Percentiles rank a stretch among this genome's conserved stretches.
phyloP scores from a whole-genome alignment of 768 basidiomycete species.

The Tulasnella sp. region DNA sequence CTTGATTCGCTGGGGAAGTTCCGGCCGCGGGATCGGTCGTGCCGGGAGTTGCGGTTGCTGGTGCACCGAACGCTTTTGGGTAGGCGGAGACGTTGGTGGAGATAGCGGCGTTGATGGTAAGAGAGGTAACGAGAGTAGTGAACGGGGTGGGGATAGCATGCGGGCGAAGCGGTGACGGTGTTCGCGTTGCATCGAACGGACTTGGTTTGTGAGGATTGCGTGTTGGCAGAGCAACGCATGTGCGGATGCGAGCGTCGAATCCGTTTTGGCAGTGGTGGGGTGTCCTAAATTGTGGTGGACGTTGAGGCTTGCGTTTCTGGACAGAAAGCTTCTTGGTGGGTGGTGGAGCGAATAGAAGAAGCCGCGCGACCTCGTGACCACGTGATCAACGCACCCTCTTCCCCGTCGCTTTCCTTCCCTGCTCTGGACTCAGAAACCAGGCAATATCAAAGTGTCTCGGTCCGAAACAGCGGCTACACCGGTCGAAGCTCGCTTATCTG shows the following conservation, averaged over 20 bases:
- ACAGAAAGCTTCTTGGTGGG: too few species aligned
- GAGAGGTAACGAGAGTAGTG: not conserved
- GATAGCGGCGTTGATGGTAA: slow-evolving; percentile 4
- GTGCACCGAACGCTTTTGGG: not conserved
- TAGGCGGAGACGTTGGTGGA: not conserved
- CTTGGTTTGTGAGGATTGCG: not conserved
- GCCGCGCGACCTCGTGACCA: too few species aligned
- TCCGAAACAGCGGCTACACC: too few species aligned
- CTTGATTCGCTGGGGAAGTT: slow-evolving; percentile 59
- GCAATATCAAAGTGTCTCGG: too few species aligned
- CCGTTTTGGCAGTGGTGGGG: not conserved
- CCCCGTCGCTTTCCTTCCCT: too few species aligned
- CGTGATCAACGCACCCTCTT: too few species aligned
- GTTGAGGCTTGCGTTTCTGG: too few species aligned
- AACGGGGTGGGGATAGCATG: not conserved
- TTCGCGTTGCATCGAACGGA: slow-evolving; percentile 2
- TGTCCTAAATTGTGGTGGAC: too few species aligned
- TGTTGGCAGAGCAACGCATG: slow-evolving; percentile 7
- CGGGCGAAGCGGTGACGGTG: slow-evolving; percentile 3
- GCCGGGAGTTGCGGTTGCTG: not conserved
- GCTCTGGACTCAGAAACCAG: too few species aligned
- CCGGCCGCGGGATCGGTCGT: slow-evolving; percentile 20
- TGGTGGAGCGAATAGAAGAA: too few species aligned
- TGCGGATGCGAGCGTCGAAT: not conserved
- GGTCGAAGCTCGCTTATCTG: too few species aligned